Percentiles rank a stretch among this genome's conserved stretches.
Conservation (phyloP, 139 green algal genomes). For the Micractinium sp. region DNA sequence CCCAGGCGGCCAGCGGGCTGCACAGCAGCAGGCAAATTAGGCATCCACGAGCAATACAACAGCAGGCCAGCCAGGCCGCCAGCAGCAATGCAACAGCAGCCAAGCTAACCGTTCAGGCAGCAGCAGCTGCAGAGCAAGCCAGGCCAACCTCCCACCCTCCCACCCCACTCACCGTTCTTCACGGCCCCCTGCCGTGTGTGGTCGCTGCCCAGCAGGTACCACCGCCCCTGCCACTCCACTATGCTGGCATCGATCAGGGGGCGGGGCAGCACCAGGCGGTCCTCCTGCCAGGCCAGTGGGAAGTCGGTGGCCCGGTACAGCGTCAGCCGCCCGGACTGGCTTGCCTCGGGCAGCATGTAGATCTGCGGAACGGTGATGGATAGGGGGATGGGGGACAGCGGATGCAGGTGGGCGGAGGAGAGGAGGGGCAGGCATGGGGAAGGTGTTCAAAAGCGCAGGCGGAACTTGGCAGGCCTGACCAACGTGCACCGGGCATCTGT, state of each 20-base stretch:
- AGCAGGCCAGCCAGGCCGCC: not conserved
- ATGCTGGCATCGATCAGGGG: slow-evolving; percentile 48
- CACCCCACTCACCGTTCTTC: not conserved
- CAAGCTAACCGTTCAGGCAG: not conserved
- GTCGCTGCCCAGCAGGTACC: slow-evolving; percentile 54
- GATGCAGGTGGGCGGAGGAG: not conserved
- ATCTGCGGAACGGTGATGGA: slow-evolving; percentile 23
- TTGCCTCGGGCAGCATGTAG: slow-evolving; percentile 60
- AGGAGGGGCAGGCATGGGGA: too few relatives aligned
- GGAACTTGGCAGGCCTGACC: too few relatives aligned
- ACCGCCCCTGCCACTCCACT: slow-evolving; percentile 35
- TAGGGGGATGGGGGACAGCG: not conserved
- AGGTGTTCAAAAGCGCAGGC: too few relatives aligned
- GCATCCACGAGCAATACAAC: not conserved
- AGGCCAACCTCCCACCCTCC: too few relatives aligned
- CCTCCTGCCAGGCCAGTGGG: slow-evolving; percentile 46
- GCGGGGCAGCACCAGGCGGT: slow-evolving; percentile 18
- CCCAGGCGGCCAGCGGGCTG: too few relatives aligned
- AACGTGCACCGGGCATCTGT: not conserved
- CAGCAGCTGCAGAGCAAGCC: too few relatives aligned
- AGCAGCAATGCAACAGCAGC: not conserved
- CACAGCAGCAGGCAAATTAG: not conserved
- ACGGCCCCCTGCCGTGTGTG: not conserved
- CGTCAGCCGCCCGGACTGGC: slow-evolving; percentile 29
- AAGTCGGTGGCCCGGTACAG: slow-evolving; percentile 53